Conservation (phyloP, 768 basidiomycete species). For the Omphalotus guepiniiformis region DNA sequence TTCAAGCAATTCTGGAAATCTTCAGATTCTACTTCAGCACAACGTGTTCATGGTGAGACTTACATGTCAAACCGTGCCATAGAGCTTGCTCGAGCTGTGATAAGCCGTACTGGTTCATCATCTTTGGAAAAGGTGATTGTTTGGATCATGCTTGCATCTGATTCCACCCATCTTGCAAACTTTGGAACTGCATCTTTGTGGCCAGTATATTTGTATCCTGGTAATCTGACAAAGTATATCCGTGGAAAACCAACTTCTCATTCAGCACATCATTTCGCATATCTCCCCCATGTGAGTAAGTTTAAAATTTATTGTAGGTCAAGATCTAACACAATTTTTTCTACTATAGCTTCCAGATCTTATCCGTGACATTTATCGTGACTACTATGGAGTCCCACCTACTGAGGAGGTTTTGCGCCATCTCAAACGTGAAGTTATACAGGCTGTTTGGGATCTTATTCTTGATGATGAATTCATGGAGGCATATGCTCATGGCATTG, state of each 20-base stretch:
- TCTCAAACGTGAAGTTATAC: conserved; percentile 18
- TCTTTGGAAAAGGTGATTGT: conserved; percentile 17
- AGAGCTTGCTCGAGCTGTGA: neutral
- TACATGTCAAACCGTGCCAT: neutral
- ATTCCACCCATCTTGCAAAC: conserved; percentile 27
- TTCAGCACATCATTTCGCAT: conserved; percentile 37
- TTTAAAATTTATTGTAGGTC: neutral
- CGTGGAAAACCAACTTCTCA: conserved; percentile 22
- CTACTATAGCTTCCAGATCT: conserved; percentile 23
- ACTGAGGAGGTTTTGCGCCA: conserved; percentile 14
- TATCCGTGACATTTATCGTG: conserved; percentile 20
- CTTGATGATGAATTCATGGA: conserved; percentile 30
- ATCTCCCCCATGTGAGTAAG: conserved; percentile 32
- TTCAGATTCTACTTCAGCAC: neutral
- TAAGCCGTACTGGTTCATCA: neutral
- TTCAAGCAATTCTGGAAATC: conserved; percentile 12
- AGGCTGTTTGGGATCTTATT: conserved; percentile 14
- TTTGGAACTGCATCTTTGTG: conserved; percentile 30
- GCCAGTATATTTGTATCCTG: conserved; percentile 28
- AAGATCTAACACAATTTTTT: neutral
- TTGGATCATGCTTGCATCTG: conserved; percentile 27
- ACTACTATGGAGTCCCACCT: conserved; percentile 7
- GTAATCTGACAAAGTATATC: conserved; percentile 38
- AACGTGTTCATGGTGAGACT: neutral
- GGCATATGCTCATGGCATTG: conserved; percentile 30